Evolutionary conservation across 2,329 filamentous ascomycete genomes (phyloP).

Genomic region (Claviceps purpurea): DNA sequence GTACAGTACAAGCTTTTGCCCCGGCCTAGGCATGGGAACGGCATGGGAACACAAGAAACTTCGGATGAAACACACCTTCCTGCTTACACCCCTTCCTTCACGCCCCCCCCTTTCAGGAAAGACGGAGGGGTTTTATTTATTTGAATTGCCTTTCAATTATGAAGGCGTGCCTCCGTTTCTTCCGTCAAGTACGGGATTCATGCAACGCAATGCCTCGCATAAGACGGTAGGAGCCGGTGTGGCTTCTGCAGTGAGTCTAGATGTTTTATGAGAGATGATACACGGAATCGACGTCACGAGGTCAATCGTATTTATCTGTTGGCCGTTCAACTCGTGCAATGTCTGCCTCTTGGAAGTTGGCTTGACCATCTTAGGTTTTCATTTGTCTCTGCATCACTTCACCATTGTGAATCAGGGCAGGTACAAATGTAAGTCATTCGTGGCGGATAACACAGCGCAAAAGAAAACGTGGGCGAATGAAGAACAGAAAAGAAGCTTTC

Average conservation of each 20-base stretch:
- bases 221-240: neutral
- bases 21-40: neutral
- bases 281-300: neutral
- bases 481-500: too few relatives aligned
- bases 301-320: neutral
- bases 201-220: neutral
- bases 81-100: neutral
- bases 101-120: neutral
- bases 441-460: too few relatives aligned
- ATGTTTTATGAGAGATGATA: neutral
- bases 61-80: neutral
- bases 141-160: neutral
- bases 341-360: too few relatives aligned
- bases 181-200: neutral
- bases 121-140: neutral
- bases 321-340: neutral
- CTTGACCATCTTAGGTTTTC: too few relatives aligned
- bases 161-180: neutral
- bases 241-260: slow-evolving; percentile 1
- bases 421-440: too few relatives aligned
- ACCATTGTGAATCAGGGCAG: too few relatives aligned
- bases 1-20: slow-evolving; percentile 1
- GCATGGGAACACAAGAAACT: neutral
- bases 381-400: too few relatives aligned
- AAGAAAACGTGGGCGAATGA: too few relatives aligned